These are phyloP conservation scores for Aureobasidium zeae DNA, from an alignment of 2,329 filamentous ascomycete genomes.

Conservation along the genomic window DNA sequence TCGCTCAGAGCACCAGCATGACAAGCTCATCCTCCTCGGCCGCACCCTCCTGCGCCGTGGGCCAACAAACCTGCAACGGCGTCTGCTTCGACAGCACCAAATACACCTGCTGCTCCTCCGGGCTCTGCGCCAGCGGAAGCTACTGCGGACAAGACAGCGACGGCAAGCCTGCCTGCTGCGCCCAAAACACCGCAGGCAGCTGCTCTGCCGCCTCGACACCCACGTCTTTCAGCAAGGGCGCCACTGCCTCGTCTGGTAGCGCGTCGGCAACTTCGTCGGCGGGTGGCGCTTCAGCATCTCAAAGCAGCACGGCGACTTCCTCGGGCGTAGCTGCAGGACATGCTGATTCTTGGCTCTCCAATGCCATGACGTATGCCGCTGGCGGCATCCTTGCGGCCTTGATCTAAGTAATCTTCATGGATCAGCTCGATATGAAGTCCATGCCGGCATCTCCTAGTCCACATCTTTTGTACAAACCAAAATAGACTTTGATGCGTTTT, in stretches of 20 bases:
- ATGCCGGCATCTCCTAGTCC: too few species aligned
- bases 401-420: too few species aligned
- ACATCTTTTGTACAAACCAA: too few species aligned
- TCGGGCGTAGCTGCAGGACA: constrained; percentile 10
- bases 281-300: not conserved
- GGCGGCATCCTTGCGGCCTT: constrained; percentile 8
- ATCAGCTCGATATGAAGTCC: too few species aligned
- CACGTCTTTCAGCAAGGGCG: constrained; percentile 9
- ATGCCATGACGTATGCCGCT: constrained; percentile 11
- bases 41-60: constrained; percentile 8
- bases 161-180: constrained; percentile 15
- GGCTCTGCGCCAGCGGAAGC: constrained; percentile 9
- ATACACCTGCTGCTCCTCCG: constrained; percentile 11
- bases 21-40: constrained; percentile 5
- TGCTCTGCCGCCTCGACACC: constrained; percentile 13
- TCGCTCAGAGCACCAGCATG: constrained; percentile 14
- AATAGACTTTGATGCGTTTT: too few species aligned
- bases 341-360: constrained; percentile 10
- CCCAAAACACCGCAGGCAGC: constrained; percentile 13
- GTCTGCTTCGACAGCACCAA: constrained; percentile 10
- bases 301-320: constrained; percentile 6
- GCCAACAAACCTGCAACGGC: constrained; percentile 14
- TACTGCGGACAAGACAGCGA: constrained; percentile 12
- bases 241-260: constrained; percentile 5
- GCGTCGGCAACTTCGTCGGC: constrained; percentile 3